phyloP scores from a whole-genome alignment of 345 rosid genomes.

The Laguncularia racemosa region DNA sequence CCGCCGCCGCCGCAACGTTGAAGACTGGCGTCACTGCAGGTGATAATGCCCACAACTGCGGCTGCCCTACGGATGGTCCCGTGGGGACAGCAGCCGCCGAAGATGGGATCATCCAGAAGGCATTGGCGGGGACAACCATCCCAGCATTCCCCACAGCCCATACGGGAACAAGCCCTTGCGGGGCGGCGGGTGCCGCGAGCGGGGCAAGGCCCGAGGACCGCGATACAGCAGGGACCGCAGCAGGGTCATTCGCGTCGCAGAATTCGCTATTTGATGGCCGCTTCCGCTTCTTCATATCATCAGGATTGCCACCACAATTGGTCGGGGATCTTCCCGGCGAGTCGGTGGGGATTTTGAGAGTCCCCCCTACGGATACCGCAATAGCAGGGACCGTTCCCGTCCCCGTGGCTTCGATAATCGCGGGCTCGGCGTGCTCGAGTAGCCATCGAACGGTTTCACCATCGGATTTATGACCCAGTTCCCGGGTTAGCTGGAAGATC shows the following conservation, averaged over 20 bases:
- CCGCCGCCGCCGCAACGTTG: conserved; percentile 22
- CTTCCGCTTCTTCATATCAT: conserved; percentile 15
- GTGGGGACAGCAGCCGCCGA: conserved; percentile 1
- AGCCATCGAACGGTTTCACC: conserved; percentile 51
- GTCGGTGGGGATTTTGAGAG: conserved; percentile 34
- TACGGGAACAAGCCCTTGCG: conserved; percentile 36
- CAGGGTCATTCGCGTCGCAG: conserved; percentile 15
- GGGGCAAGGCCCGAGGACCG: conserved; percentile 26
- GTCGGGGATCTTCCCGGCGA: conserved; percentile 5
- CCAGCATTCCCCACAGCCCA: conserved; percentile 30
- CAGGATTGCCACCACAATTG: not conserved
- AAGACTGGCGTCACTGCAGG: conserved; percentile 24
- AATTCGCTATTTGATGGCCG: conserved; percentile 28
- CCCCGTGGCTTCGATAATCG: conserved; percentile 41
- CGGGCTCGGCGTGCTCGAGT: conserved; percentile 37
- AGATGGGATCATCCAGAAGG: conserved; percentile 43
- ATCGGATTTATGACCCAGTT: conserved; percentile 41
- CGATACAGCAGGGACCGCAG: conserved; percentile 9
- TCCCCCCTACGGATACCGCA: conserved; percentile 33
- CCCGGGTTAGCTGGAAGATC: conserved; percentile 38
- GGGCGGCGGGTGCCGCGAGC: conserved; percentile 6
- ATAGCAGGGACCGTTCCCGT: conserved; percentile 42
- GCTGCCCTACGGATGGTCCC: conserved; percentile 10
- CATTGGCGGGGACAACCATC: conserved; percentile 36
- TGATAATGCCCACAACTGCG: conserved; percentile 31